Percentiles rank a stretch among this genome's conserved stretches.
phyloP scores from a whole-genome alignment of 257 asterid genomes.

The Mentha longifolia region DNA sequence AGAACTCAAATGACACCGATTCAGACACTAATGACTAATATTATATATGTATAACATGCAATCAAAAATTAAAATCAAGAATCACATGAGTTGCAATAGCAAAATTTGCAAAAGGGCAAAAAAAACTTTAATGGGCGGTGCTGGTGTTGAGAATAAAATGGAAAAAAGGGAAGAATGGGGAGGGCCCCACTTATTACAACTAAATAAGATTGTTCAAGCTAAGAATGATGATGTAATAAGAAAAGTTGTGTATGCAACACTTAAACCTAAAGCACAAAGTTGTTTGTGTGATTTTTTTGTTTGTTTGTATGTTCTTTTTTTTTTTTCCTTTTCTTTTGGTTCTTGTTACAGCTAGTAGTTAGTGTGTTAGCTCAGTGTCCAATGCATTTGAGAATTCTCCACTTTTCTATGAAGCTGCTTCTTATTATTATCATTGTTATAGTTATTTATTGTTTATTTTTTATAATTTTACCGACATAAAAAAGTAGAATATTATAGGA shows the following conservation, averaged over 20 bases:
- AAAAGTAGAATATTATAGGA: background rate
- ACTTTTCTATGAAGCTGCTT: background rate
- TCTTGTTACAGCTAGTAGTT: conserved; percentile 2
- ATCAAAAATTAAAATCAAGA: background rate
- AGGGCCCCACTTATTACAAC: conserved; percentile 30
- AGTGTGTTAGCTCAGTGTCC: conserved; percentile 17
- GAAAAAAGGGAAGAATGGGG: background rate
- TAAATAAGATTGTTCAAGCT: conserved; percentile 6
- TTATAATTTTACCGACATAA: too few species aligned
- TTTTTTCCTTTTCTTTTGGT: background rate
- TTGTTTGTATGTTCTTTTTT: background rate
- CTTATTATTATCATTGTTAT: background rate
- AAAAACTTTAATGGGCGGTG: conserved; percentile 12
- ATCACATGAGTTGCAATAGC: conserved; percentile 7
- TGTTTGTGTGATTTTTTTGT: background rate
- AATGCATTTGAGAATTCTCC: conserved; percentile 23
- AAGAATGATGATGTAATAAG: background rate
- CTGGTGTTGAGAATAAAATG: background rate
- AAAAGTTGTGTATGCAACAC: conserved; percentile 26
- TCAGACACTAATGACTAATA: too few species aligned
- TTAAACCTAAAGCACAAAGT: background rate
- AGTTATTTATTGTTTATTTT: too few species aligned
- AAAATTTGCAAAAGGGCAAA: background rate
- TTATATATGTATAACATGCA: too few species aligned
- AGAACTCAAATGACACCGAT: too few species aligned